phyloP scores from a whole-genome alignment of 768 basidiomycete species.

The Agaricus sinodeliciosus region DNA sequence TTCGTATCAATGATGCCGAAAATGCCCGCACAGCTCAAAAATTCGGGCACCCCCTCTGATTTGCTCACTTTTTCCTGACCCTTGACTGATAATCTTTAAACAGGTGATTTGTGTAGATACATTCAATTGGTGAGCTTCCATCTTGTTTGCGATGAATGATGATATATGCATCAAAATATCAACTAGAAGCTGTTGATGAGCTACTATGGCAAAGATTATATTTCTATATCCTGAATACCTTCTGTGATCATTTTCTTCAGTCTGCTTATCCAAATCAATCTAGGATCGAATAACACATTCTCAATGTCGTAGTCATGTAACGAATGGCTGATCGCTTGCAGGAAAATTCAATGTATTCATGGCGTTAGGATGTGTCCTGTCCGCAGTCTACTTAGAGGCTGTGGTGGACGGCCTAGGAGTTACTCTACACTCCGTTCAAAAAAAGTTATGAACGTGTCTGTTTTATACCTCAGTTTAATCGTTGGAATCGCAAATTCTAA shows the following conservation, averaged over 20 bases:
- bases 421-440: too few species aligned
- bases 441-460: too few species aligned
- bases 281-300: too few species aligned
- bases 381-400: too few species aligned
- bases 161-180: constrained; percentile 47
- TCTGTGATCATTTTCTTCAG: background rate
- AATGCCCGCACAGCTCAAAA: constrained; percentile 89
- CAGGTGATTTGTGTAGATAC: background rate
- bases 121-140: background rate
- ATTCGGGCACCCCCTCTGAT: constrained; percentile 82
- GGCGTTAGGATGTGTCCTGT: too few species aligned
- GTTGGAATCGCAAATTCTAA: too few species aligned
- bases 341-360: too few species aligned
- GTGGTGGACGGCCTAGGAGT: too few species aligned
- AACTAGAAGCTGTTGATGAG: constrained; percentile 92
- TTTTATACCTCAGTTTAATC: too few species aligned
- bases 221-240: constrained; percentile 27
- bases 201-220: constrained; percentile 54
- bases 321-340: background rate
- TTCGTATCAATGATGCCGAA: constrained; percentile 83
- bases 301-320: background rate
- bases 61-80: constrained; percentile 15
- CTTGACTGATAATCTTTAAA: background rate
- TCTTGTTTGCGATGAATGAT: constrained; percentile 25
- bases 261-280: background rate